These are phyloP conservation scores for Heimioporus sp. DNA, from an alignment of 768 basidiomycete genomes.

Conservation along the genomic window DNA sequence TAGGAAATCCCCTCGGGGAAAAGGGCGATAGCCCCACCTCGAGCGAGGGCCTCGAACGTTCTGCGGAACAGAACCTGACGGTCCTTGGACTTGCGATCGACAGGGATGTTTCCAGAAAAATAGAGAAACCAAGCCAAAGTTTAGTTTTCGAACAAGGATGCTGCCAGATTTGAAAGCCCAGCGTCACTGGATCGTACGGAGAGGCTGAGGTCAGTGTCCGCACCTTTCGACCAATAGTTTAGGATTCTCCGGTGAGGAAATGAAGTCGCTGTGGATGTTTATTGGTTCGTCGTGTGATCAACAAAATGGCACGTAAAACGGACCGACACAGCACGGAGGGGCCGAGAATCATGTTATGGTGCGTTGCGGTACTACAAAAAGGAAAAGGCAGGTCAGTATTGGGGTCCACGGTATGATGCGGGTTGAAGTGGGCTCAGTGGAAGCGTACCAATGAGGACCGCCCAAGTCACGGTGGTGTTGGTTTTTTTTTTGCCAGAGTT, in stretches of 20 bases:
- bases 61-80: slow-evolving; percentile 84
- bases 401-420: background rate
- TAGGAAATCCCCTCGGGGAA: slow-evolving; percentile 95
- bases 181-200: slow-evolving; percentile 9
- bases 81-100: slow-evolving; percentile 93
- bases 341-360: slow-evolving; percentile 96
- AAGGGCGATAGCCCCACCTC: slow-evolving; percentile 83
- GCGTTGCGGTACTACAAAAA: slow-evolving; percentile 66
- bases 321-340: slow-evolving; percentile 75
- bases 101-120: slow-evolving; percentile 96
- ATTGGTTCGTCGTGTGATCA: slow-evolving; percentile 15
- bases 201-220: slow-evolving; percentile 11
- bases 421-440: background rate
- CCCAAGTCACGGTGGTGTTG: background rate
- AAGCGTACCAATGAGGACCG: slow-evolving; percentile 1
- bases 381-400: slow-evolving; percentile 11
- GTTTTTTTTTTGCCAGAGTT: background rate
- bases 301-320: slow-evolving; percentile 9
- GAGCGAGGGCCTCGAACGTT: slow-evolving; percentile 81
- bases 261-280: slow-evolving; percentile 55
- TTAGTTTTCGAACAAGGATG: slow-evolving; percentile 80
- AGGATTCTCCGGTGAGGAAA: slow-evolving; percentile 82
- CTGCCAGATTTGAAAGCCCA: slow-evolving; percentile 34
- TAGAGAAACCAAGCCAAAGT: slow-evolving; percentile 68
- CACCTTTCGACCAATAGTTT: slow-evolving; percentile 95